phyloP scores from a whole-genome alignment of 148 eudicot genomes.

The Rhododendron ovatum region DNA sequence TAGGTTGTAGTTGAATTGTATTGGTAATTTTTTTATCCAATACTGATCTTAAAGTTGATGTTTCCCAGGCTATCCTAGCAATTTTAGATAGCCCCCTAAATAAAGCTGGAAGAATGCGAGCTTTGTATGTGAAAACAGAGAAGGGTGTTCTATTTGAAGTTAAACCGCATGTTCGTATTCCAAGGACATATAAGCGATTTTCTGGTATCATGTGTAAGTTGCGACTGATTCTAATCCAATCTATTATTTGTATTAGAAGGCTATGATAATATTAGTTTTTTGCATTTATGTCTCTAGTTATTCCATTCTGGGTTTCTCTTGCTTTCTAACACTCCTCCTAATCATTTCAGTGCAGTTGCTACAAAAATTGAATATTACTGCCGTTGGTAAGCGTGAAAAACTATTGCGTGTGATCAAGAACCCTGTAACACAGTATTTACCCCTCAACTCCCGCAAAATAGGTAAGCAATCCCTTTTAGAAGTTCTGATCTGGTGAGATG shows the following conservation, averaged over 20 bases:
- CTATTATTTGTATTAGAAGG: not conserved
- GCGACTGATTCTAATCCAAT: not conserved
- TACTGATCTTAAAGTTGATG: not conserved
- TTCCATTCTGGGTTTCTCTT: not conserved
- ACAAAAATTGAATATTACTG: constrained; percentile 76
- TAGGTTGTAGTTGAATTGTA: not conserved
- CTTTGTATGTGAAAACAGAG: constrained; percentile 85
- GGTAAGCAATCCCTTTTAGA: constrained; percentile 34
- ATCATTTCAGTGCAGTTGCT: constrained; percentile 74
- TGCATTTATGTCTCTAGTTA: not conserved
- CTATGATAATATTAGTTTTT: not conserved
- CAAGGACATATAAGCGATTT: constrained; percentile 86
- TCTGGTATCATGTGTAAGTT: constrained; percentile 95
- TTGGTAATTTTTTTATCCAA: not conserved
- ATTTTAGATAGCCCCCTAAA: constrained; percentile 91
- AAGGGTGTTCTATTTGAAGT: constrained; percentile 84
- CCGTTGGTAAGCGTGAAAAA: constrained; percentile 83
- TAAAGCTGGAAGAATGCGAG: constrained; percentile 71
- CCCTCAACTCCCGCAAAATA: constrained; percentile 70
- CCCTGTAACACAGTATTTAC: constrained; percentile 89
- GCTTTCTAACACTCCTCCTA: constrained; percentile 5
- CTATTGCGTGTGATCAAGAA: constrained; percentile 80
- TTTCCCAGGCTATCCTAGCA: constrained; percentile 69
- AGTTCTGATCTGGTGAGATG: not conserved
- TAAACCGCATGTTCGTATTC: constrained; percentile 89